A percentile compares a stretch with the other conserved stretches of the same genome.
phyloP scores from a whole-genome alignment of 1,139 yeast genomes.

The Lizanozyma gosingica region DNA sequence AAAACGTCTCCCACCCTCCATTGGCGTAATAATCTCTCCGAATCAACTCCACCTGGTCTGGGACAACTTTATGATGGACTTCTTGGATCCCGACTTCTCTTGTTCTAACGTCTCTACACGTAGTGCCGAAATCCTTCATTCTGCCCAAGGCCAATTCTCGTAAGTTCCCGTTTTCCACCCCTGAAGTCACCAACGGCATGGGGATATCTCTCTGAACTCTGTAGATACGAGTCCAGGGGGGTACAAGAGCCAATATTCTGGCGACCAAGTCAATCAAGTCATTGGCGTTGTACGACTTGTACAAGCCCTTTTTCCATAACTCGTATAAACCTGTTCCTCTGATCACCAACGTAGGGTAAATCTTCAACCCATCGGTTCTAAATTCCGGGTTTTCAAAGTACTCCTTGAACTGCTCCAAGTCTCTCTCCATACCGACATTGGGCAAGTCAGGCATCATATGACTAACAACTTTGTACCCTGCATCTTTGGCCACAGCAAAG shows the following conservation, averaged over 20 bases:
- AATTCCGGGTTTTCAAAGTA: constrained; percentile 96
- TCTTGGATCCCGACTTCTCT: constrained; percentile 99
- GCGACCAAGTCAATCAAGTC: constrained; percentile 93
- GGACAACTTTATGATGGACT: constrained; percentile 93
- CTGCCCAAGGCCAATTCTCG: constrained; percentile 93
- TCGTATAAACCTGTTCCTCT: constrained; percentile 97
- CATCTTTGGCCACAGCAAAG: constrained; percentile 90
- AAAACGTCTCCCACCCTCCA: constrained; percentile 98
- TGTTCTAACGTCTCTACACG: constrained; percentile 95
- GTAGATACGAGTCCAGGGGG: constrained; percentile 99
- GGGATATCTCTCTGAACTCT: constrained; percentile 99
- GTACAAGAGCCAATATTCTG: constrained; percentile 87
- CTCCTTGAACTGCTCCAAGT: constrained; percentile 88
- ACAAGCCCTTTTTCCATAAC: constrained; percentile 93
- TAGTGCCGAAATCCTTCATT: constrained; percentile 96
- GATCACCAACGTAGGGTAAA: constrained; percentile 92
- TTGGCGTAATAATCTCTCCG: constrained; percentile 96
- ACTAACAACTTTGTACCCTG: constrained; percentile 94
- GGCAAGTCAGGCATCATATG: constrained; percentile 99
- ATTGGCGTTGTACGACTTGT: constrained; percentile 90
- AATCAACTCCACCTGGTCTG: constrained; percentile 93
- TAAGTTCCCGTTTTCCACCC: constrained; percentile 95
- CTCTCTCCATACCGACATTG: constrained; percentile 97
- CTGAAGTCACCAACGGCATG: constrained; percentile 96
- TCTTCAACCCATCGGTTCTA: constrained; percentile 92